Base-by-base conservation (phyloP, 371 early-diverging fungal species). In the Coemansia sp. region DNA sequence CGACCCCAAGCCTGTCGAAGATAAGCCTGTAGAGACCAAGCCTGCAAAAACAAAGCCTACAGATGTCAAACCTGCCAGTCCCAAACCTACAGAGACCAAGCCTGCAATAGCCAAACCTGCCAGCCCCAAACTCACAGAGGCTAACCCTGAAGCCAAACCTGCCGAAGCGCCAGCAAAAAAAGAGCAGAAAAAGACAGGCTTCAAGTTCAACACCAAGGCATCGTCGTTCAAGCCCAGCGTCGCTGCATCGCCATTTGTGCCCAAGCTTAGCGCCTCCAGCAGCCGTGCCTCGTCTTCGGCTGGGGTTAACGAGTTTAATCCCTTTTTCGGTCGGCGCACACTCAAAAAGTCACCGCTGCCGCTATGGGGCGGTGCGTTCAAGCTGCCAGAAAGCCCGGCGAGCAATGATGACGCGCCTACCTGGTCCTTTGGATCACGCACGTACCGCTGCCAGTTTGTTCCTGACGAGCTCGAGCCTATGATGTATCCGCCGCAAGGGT, bases 221-320 rank as follows among this genome's bases (percentile, higher is more conserved):
- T 86, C 88, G 1, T 92, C 91, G 41, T 96, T 95, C 80, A 94
- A 91, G 65, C 94, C 94, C 15, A 93, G 92, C 59, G 89, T 88
- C n/a, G 69, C 85, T 17, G 93, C 92, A 3, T 74, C 88, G 21
- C 85, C 86, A 1, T 93, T 93, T 78, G 87, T 90, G 40, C 94
- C 94, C 36, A 85, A 80, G 57, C n/a, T 61, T n/a, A 79, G 73
- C 80, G 60, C 55, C 4, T 46, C 55, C 71, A 61, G 63, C 67
- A 75, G 70, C 58, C 68, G 73, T 15, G 65, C 76, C 1, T 72
- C 76, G 41, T 65, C 76, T 0, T 53, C 73, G 1, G 65, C 76
- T 23, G 69, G 61, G 9, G 21, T n/a, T 9, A 19, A 26, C 59
- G 76, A 76, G 59, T 72, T 57, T 46, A 76, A 76, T 52, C 63